Conservation (phyloP, 805 yeast species). For the Cyberlindnera sargentensis region DNA sequence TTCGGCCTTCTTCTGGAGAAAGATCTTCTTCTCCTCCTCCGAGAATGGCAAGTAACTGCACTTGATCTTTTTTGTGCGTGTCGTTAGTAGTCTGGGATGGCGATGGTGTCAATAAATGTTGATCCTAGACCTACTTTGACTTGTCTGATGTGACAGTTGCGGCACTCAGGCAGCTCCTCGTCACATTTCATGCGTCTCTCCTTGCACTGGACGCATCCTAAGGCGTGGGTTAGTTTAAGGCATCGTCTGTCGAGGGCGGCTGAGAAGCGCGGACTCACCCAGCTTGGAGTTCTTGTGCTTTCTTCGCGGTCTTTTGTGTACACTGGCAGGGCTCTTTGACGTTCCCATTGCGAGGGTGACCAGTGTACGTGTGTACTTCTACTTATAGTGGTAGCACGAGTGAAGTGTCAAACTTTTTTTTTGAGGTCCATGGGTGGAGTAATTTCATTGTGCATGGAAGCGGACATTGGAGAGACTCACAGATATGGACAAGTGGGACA, state of each 20-base stretch:
- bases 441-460: no score
- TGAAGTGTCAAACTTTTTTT: no score
- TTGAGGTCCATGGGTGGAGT: no score
- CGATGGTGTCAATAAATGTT: background rate
- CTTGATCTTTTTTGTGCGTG: constrained; percentile 9
- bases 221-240: constrained; percentile 6
- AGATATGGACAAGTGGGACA: no score
- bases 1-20: constrained; percentile 8
- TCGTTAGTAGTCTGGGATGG: background rate
- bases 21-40: constrained; percentile 14
- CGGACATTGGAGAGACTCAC: no score
- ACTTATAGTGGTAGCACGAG: no score
- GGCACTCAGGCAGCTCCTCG: constrained; percentile 42
- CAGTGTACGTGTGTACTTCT: no score
- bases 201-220: constrained; percentile 45
- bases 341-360: no score
- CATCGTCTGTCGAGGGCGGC: background rate
- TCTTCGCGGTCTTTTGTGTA: constrained; percentile 13
- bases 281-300: constrained; percentile 26
- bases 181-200: constrained; percentile 46
- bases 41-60: constrained; percentile 21
- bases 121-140: constrained; percentile 13
- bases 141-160: constrained; percentile 32
- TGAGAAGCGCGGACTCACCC: constrained; percentile 13
- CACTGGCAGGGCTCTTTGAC: no score